Conservation (phyloP, 768 basidiomycete species). For the Tulasnella sp. region DNA sequence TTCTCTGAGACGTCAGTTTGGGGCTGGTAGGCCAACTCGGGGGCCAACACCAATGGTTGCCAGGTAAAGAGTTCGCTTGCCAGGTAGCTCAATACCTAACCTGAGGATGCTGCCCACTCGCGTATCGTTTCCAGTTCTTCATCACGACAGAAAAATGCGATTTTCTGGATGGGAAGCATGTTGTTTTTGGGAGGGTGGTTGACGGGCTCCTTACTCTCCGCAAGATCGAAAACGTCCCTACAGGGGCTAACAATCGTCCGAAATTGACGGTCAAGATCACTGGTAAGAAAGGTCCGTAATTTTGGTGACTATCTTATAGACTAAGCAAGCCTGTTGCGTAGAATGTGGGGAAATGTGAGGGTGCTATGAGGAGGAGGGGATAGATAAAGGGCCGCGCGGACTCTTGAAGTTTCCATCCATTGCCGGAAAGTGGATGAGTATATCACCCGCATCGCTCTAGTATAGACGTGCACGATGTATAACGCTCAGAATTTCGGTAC, state of each 20-base stretch:
- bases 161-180: conserved; percentile 92
- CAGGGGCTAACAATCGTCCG: conserved; percentile 83
- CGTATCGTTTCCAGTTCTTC: conserved; percentile 65
- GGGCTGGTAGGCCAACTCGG: conserved; percentile 78
- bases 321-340: conserved; percentile 16
- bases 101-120: neutral
- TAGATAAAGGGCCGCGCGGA: neutral
- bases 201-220: conserved; percentile 93
- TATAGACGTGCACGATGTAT: too few species aligned
- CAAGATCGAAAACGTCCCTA: conserved; percentile 95
- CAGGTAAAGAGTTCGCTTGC: conserved; percentile 49
- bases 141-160: conserved; percentile 93
- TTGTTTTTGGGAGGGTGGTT: conserved; percentile 86
- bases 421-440: too few species aligned
- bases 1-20: neutral
- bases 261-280: conserved; percentile 85
- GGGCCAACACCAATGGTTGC: conserved; percentile 90
- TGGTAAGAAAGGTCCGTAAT: conserved; percentile 47
- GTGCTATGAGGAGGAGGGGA: neutral
- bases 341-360: conserved; percentile 38
- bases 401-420: too few species aligned
- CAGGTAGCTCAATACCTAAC: neutral
- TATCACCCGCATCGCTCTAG: too few species aligned
- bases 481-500: too few species aligned
- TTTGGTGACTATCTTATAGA: neutral